Conservation (phyloP, 495 filamentous ascomycete genomes). For the Articulospora tetracladia region DNA sequence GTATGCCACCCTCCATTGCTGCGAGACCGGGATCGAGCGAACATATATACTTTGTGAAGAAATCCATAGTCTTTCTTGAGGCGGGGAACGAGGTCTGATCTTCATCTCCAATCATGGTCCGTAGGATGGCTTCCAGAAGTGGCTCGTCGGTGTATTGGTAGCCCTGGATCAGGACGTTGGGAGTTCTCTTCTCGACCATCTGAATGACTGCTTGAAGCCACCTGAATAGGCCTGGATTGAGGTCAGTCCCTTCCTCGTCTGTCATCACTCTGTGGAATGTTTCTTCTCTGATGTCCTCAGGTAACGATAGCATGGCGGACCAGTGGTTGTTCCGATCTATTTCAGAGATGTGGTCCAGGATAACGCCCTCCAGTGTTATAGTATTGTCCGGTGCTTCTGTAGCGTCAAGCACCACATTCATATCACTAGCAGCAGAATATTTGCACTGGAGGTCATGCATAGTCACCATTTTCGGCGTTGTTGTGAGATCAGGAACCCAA, state of each 20-base stretch:
- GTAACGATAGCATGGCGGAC: no score
- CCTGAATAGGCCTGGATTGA: conserved; percentile 7
- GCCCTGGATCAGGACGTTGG: conserved; percentile 9
- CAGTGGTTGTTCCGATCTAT: no score
- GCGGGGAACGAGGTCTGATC: conserved; percentile 8
- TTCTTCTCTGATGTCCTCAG: conserved; percentile 11
- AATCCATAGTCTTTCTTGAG: conserved; percentile 7
- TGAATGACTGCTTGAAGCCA: conserved; percentile 12
- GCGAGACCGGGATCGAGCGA: conserved; percentile 11
- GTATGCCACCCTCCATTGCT: conserved; percentile 10
- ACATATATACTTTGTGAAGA: conserved; percentile 8
- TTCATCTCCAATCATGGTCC: conserved; percentile 12
- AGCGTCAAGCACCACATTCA: no score
- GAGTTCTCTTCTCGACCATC: conserved; percentile 8
- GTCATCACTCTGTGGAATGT: conserved; percentile 8
- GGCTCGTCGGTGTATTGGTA: conserved; percentile 9
- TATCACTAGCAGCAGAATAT: no score
- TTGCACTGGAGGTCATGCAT: no score
- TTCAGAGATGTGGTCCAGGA: no score
- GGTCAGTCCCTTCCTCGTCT: conserved; percentile 10
- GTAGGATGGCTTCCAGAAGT: conserved; percentile 11
- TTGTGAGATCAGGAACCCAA: no score
- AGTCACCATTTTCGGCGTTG: no score
- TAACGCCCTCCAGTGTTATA: no score
- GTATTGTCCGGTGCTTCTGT: no score